Percentiles rank a stretch among this genome's conserved stretches.
phyloP scores from a whole-genome alignment of 495 filamentous ascomycete species.

The Choiromyces venosus region DNA sequence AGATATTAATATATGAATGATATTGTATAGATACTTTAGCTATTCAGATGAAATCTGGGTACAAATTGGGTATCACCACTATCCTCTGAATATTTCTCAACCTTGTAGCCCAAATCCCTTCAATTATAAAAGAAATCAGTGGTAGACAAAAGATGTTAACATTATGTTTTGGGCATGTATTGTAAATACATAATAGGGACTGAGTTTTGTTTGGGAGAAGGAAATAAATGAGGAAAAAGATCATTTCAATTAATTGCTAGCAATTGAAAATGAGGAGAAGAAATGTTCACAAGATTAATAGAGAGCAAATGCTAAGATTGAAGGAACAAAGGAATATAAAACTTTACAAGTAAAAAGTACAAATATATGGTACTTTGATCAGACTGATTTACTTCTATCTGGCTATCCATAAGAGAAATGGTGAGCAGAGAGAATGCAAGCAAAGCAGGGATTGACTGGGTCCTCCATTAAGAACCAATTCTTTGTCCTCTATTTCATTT shows the following conservation, averaged over 20 bases:
- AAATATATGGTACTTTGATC: background rate
- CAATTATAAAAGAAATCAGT: background rate
- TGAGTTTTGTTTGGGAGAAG: background rate
- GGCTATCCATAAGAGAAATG: background rate
- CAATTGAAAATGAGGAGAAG: background rate
- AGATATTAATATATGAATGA: no score
- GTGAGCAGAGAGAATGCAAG: constrained; percentile 10
- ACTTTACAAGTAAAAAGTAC: background rate
- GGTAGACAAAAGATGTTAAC: background rate
- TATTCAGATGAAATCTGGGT: no score
- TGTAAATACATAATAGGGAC: constrained; percentile 4
- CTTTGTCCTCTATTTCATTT: background rate
- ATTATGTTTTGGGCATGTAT: constrained; percentile 15
- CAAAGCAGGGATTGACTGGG: constrained; percentile 7
- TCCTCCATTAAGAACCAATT: constrained; percentile 2
- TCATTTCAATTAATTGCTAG: background rate
- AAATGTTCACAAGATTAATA: background rate
- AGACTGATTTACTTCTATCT: background rate
- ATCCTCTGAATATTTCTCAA: background rate
- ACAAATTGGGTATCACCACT: no score
- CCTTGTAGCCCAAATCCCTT: background rate
- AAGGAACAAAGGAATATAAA: background rate
- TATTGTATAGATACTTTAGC: no score
- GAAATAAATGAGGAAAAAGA: background rate
- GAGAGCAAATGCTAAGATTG: background rate